phyloP scores from a whole-genome alignment of 2,329 filamentous ascomycete genomes.

The Orbilia brochopaga region DNA sequence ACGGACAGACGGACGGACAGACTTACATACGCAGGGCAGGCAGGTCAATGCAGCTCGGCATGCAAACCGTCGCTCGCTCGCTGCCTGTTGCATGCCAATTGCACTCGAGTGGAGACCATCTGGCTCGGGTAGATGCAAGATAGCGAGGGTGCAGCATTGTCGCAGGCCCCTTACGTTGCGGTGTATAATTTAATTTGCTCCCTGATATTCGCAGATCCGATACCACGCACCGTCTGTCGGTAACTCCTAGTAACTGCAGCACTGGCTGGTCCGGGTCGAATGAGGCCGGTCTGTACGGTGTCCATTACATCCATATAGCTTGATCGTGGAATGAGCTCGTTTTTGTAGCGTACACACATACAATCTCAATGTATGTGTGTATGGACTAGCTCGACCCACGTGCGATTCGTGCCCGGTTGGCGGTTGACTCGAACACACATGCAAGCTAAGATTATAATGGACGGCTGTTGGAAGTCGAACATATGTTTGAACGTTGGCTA shows the following conservation, averaged over 20 bases:
- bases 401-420: too few relatives aligned
- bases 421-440: too few relatives aligned
- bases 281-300: too few relatives aligned
- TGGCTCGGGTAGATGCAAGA: conserved; percentile 10
- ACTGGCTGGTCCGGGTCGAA: too few relatives aligned
- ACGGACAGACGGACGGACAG: background rate
- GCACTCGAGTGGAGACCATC: background rate
- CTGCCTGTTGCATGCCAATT: background rate
- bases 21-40: background rate
- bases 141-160: background rate
- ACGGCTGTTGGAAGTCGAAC: background rate
- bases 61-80: background rate
- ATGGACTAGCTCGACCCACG: too few relatives aligned
- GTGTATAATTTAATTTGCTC: background rate
- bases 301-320: too few relatives aligned
- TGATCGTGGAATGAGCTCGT: background rate
- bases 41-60: background rate
- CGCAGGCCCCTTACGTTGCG: background rate
- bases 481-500: background rate
- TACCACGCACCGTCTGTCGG: too few relatives aligned
- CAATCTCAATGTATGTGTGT: too few relatives aligned
- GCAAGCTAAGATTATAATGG: too few relatives aligned
- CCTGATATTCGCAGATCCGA: conserved; percentile 1
- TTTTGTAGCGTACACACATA: background rate
- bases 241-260: too few relatives aligned